phyloP scores from a whole-genome alignment of 257 asterid species.

The Lycium barbarum region DNA sequence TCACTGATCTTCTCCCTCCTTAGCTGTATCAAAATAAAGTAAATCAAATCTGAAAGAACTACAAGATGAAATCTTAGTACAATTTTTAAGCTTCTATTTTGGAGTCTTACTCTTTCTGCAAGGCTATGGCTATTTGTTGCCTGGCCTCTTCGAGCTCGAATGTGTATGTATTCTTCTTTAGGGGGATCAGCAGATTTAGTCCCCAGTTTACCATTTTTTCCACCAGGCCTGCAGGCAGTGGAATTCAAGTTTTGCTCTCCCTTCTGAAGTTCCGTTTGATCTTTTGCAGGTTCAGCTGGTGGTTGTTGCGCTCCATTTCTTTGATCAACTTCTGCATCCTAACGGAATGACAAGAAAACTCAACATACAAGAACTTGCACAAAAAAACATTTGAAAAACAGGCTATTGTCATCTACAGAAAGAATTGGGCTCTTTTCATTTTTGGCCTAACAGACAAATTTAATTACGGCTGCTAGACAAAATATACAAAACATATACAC shows the following conservation, averaged over 20 bases:
- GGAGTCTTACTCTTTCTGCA: constrained; percentile 83
- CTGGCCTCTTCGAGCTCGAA: constrained; percentile 91
- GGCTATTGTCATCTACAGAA: not conserved
- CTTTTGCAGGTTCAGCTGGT: constrained; percentile 47
- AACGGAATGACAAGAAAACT: constrained; percentile 26
- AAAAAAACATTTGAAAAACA: not conserved
- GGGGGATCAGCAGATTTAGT: constrained; percentile 72
- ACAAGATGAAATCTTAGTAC: not conserved
- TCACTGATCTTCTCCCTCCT: constrained; percentile 98
- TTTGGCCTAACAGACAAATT: too few species aligned
- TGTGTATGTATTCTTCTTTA: constrained; percentile 81
- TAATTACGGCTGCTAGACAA: too few species aligned
- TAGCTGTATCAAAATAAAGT: constrained; percentile 52
- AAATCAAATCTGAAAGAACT: constrained; percentile 28
- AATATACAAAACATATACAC: too few species aligned
- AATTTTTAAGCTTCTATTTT: not conserved
- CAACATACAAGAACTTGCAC: not conserved
- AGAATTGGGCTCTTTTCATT: too few species aligned
- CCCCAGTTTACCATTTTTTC: constrained; percentile 64
- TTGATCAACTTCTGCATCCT: constrained; percentile 58
- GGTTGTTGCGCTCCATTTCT: constrained; percentile 44
- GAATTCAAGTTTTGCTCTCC: constrained; percentile 52
- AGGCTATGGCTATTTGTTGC: constrained; percentile 99
- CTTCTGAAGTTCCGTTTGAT: constrained; percentile 47
- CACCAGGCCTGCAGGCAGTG: constrained; percentile 51